A percentile compares a stretch with the other conserved stretches of the same genome.
These are phyloP conservation scores for Stromatinia cepivora DNA, from an alignment of 2,329 filamentous ascomycete genomes.

Conservation along the genomic window DNA sequence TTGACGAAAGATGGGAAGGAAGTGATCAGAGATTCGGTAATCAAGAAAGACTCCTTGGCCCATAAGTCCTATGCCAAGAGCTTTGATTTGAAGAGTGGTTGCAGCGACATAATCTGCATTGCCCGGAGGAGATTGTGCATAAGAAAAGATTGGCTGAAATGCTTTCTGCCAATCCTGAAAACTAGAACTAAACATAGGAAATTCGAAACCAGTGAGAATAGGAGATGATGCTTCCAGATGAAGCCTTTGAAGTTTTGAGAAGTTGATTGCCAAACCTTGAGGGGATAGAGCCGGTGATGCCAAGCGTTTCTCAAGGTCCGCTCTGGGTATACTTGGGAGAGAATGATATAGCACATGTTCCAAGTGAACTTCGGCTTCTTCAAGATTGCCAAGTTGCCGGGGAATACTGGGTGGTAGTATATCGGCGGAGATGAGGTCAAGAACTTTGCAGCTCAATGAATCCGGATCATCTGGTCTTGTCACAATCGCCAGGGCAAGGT, in stretches of 20 bases:
- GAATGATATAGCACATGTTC: conserved; percentile 22
- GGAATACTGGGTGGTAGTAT: conserved; percentile 6
- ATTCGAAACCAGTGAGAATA: conserved; percentile 20
- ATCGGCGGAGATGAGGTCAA: conserved; percentile 26
- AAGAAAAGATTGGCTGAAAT: conserved; percentile 28
- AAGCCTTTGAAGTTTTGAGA: conserved; percentile 22
- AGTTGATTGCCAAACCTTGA: conserved; percentile 22
- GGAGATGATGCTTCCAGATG: conserved; percentile 18
- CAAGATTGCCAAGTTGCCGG: conserved; percentile 8
- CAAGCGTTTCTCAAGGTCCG: conserved; percentile 19
- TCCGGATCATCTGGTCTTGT: conserved; percentile 19
- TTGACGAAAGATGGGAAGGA: conserved; percentile 25
- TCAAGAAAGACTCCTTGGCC: conserved; percentile 24
- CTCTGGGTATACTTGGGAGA: conserved; percentile 19
- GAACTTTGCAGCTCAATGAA: conserved; percentile 19
- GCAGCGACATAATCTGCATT: conserved; percentile 28
- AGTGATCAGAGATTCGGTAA: conserved; percentile 11
- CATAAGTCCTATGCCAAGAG: conserved; percentile 25
- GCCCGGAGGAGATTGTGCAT: conserved; percentile 10
- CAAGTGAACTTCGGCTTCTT: conserved; percentile 18
- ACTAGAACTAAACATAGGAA: conserved; percentile 24
- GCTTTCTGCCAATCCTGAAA: conserved; percentile 28
- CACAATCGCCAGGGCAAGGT: conserved; percentile 28
- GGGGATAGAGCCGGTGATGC: conserved; percentile 22
- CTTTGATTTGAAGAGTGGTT: conserved; percentile 27